Evolutionary conservation across 148 eudicot species (phyloP).

Genomic region (Beta vulgaris): DNA sequence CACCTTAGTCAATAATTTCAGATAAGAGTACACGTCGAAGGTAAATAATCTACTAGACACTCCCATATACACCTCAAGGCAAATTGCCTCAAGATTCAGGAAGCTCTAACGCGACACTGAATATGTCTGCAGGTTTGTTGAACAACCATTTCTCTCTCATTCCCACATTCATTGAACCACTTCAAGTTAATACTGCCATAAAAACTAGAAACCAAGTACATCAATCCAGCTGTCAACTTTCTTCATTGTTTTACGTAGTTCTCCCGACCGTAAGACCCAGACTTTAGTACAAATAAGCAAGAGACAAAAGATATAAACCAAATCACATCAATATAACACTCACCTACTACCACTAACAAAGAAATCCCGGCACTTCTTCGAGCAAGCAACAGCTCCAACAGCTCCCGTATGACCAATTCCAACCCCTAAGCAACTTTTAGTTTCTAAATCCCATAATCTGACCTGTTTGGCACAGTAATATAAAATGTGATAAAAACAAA

Average conservation of each 20-base stretch:
- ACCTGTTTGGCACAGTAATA: slow-evolving; percentile 56
- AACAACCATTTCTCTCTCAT: background rate
- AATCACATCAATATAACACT: background rate
- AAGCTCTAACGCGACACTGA: background rate
- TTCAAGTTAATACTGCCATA: background rate
- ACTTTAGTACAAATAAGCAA: background rate
- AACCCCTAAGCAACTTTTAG: slow-evolving; percentile 61
- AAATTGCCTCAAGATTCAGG: background rate
- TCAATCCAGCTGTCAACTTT: background rate
- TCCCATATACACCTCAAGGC: too few species aligned
- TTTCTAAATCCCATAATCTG: slow-evolving; percentile 82
- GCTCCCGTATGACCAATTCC: slow-evolving; percentile 85
- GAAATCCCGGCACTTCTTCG: slow-evolving; percentile 67
- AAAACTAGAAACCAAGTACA: background rate
- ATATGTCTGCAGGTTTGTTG: background rate
- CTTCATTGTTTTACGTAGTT: too few species aligned
- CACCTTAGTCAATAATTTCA: too few species aligned
- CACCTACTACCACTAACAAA: slow-evolving; percentile 96
- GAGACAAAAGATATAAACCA: background rate
- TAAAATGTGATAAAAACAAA: background rate
- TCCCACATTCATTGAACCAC: background rate
- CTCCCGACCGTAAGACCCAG: too few species aligned
- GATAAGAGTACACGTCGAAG: too few species aligned
- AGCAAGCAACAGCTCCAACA: slow-evolving; percentile 93
- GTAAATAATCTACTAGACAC: too few species aligned